Evolutionary conservation across 306 rosid species (phyloP).

Genomic region (Alnus glutinosa): DNA sequence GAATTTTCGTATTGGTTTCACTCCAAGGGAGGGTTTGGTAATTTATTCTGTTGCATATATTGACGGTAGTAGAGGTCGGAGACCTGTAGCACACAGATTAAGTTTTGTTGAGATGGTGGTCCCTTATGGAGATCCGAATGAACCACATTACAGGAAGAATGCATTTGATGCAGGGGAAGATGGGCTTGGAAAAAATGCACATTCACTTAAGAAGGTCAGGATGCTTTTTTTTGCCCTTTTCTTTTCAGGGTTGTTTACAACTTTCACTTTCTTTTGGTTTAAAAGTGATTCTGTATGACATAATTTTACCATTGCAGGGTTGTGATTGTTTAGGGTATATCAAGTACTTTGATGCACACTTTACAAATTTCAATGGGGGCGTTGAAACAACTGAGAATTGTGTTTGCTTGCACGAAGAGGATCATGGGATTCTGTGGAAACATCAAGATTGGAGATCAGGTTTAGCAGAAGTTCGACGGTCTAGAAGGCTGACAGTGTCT

Average conservation of each 20-base stretch:
- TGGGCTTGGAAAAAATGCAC: conserved; percentile 81
- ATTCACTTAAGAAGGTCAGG: conserved; percentile 76
- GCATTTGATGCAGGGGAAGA: conserved; percentile 93
- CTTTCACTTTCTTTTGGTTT: conserved; percentile 12
- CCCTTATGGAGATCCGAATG: conserved; percentile 86
- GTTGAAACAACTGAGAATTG: conserved; percentile 83
- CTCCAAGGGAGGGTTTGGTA: conserved; percentile 74
- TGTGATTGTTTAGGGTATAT: conserved; percentile 81
- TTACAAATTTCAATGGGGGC: conserved; percentile 70
- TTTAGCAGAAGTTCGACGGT: conserved; percentile 76
- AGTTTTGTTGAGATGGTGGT: conserved; percentile 90
- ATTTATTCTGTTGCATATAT: conserved; percentile 67
- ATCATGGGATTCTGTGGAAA: conserved; percentile 82
- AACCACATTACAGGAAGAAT: conserved; percentile 82
- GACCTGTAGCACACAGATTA: conserved; percentile 74
- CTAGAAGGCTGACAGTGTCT: conserved; percentile 77
- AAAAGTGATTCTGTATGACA: conserved; percentile 22
- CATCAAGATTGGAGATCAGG: conserved; percentile 94
- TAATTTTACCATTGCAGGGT: conserved; percentile 49
- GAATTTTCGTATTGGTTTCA: conserved; percentile 81
- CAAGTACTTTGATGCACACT: conserved; percentile 77
- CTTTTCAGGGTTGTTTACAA: neutral
- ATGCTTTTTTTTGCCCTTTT: neutral
- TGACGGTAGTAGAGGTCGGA: conserved; percentile 77
- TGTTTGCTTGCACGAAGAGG: conserved; percentile 85